phyloP scores from a whole-genome alignment of 176 grass and related monocot genomes.

The barley (Hordeum vulgare) region MorexV3_pseudomolecules_assembly NC_058519.1:460008077-460008576 shows the following conservation, averaged over 20 bases:
- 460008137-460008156: conserved; percentile 8
- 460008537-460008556: conserved; percentile 17
- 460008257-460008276: conserved; percentile 26
- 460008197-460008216: conserved; percentile 7
- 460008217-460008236: conserved; percentile 17
- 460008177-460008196: conserved; percentile 61
- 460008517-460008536: conserved; percentile 37
- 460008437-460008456: conserved; percentile 17
- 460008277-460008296: neutral
- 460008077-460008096: conserved; percentile 72
- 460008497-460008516: conserved; percentile 37
- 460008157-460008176: neutral
- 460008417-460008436: conserved; percentile 26
- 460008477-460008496: conserved; percentile 2
- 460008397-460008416: conserved; percentile 12
- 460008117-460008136: conserved; percentile 31
- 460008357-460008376: neutral
- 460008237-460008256: conserved; percentile 26
- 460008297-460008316: neutral
- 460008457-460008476: conserved; percentile 6
- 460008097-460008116: conserved; percentile 70
- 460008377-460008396: neutral
- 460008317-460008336: neutral
- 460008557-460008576: neutral
- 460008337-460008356: neutral